Evolutionary conservation across 2,329 filamentous ascomycete species (phyloP).

Genomic region (Colletotrichum incanum): DNA sequence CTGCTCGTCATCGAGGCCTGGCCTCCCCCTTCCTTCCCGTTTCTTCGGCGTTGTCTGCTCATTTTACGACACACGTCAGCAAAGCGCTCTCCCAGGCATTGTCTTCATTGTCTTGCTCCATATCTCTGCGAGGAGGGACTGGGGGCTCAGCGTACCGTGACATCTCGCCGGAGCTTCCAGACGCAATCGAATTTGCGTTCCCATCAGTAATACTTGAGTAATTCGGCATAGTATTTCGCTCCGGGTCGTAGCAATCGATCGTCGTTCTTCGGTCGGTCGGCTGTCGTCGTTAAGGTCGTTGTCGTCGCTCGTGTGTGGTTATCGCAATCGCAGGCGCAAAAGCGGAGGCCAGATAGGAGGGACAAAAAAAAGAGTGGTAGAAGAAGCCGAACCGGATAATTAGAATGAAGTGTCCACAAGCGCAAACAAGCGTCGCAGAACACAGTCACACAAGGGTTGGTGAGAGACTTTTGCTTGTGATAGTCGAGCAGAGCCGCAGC

Average conservation of each 20-base stretch:
- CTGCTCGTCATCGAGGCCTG: constrained; percentile 92
- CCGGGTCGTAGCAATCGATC: constrained; percentile 12
- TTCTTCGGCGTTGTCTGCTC: constrained; percentile 70
- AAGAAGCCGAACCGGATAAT: constrained; percentile 31
- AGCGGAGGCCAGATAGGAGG: constrained; percentile 31
- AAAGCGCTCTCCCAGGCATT: neutral
- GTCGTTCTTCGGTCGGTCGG: constrained; percentile 7
- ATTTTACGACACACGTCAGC: constrained; percentile 27
- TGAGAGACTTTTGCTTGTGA: neutral
- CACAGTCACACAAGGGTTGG: neutral
- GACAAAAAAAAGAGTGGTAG: constrained; percentile 1
- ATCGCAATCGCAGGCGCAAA: constrained; percentile 23
- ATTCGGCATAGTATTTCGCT: constrained; percentile 62
- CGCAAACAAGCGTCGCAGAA: neutral
- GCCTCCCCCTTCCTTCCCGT: constrained; percentile 83
- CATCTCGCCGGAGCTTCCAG: constrained; percentile 43
- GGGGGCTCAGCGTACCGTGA: constrained; percentile 37
- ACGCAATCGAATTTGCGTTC: constrained; percentile 50
- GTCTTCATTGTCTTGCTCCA: neutral
- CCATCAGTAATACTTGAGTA: constrained; percentile 69
- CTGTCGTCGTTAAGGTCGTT: neutral
- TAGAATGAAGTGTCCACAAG: constrained; percentile 29
- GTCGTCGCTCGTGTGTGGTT: constrained; percentile 17
- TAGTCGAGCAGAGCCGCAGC: neutral
- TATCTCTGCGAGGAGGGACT: neutral